Evolutionary conservation across 495 filamentous ascomycete genomes (phyloP).

Genomic region (Penicillium lividum): DNA sequence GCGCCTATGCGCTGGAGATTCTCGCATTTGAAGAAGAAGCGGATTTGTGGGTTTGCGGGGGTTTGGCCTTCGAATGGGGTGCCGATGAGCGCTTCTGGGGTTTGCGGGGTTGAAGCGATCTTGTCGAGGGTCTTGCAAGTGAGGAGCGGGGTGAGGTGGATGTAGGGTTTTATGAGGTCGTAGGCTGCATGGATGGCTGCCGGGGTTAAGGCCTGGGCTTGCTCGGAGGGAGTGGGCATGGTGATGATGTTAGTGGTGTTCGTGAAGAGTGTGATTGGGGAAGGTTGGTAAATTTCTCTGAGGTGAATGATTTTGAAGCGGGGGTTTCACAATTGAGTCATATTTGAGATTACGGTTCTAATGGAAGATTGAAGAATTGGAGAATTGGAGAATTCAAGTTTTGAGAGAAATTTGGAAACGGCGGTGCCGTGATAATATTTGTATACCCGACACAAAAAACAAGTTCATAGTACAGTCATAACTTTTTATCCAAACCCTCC

Average conservation of each 20-base stretch:
- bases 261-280: not conserved
- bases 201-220: constrained; percentile 63
- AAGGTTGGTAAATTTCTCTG: constrained; percentile 9
- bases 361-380: not conserved
- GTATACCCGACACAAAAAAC: constrained; percentile 29
- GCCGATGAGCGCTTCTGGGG: constrained; percentile 49
- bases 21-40: constrained; percentile 95
- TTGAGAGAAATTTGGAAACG: constrained; percentile 4
- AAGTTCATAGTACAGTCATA: constrained; percentile 48
- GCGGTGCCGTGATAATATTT: constrained; percentile 3
- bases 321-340: not conserved
- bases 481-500: constrained; percentile 37
- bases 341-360: not conserved
- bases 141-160: constrained; percentile 82
- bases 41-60: constrained; percentile 64
- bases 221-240: constrained; percentile 34
- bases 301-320: not conserved
- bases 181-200: constrained; percentile 69
- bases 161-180: constrained; percentile 67
- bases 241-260: not conserved
- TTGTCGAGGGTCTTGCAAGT: constrained; percentile 71
- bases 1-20: constrained; percentile 89
- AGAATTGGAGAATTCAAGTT: no score
- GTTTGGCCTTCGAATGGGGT: constrained; percentile 58
- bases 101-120: constrained; percentile 73